These are phyloP conservation scores for Papiliotrema laurentii DNA, from an alignment of 1,284 basidiomycete species.

Conservation along the genomic window DNA sequence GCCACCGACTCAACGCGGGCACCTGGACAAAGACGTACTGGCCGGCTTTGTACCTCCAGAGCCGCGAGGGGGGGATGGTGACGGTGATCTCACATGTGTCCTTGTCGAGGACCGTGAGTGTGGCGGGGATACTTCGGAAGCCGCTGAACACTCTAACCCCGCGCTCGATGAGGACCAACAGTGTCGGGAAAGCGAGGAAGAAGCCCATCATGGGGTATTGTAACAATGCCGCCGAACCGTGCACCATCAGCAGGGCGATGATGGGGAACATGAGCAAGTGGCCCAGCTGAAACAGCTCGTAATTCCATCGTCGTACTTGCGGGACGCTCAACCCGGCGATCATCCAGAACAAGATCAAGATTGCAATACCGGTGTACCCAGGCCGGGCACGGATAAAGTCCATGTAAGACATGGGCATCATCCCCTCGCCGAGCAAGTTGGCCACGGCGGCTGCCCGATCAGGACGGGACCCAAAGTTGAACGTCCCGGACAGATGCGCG, in stretches of 20 bases:
- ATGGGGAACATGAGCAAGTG: slow-evolving; percentile 34
- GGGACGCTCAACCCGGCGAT: slow-evolving; percentile 17
- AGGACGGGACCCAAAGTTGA: slow-evolving; percentile 18
- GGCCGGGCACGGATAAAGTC: slow-evolving; percentile 15
- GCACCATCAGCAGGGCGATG: slow-evolving; percentile 25
- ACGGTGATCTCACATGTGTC: slow-evolving; percentile 23
- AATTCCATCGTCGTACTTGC: slow-evolving; percentile 17
- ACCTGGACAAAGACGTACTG: slow-evolving; percentile 31
- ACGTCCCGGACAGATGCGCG: slow-evolving; percentile 23
- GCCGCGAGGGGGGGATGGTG: slow-evolving; percentile 10
- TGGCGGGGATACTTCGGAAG: slow-evolving; percentile 18
- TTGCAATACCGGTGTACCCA: slow-evolving; percentile 20
- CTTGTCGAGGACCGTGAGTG: slow-evolving; percentile 20
- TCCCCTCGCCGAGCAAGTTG: slow-evolving; percentile 9
- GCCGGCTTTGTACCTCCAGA: slow-evolving; percentile 23
- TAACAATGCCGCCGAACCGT: slow-evolving; percentile 22
- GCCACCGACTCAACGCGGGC: slow-evolving; percentile 15
- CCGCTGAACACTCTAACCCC: slow-evolving; percentile 12
- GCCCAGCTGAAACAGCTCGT: slow-evolving; percentile 28
- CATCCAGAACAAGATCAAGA: slow-evolving; percentile 22
- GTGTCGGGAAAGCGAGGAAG: slow-evolving; percentile 32
- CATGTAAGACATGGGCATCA: slow-evolving; percentile 11
- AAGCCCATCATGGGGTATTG: slow-evolving; percentile 32
- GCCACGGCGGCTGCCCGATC: slow-evolving; percentile 15
- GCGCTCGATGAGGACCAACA: slow-evolving; percentile 25